Evolutionary conservation across 495 filamentous ascomycete genomes (phyloP).

Genomic region (Xanthoparmelia taractica): DNA sequence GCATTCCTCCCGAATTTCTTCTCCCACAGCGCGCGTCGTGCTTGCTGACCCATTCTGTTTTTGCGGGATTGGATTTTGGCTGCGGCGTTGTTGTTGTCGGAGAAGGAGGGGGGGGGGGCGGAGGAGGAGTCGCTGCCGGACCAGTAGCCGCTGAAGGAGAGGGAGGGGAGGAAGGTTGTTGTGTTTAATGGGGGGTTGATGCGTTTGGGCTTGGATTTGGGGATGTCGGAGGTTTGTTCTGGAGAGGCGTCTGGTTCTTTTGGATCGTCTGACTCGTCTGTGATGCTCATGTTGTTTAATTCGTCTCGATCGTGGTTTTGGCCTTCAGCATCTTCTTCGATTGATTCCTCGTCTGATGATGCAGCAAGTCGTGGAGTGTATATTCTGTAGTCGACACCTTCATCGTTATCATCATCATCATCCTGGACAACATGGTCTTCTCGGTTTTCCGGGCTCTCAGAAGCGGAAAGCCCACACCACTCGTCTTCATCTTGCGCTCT

Average conservation of each 20-base stretch:
- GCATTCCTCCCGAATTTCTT: constrained; percentile 77
- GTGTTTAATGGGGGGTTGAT: constrained; percentile 37
- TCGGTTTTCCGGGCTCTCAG: background rate
- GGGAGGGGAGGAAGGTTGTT: constrained; percentile 77
- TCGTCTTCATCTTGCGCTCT: background rate
- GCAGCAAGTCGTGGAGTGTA: constrained; percentile 51
- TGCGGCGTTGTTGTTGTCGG: constrained; percentile 16
- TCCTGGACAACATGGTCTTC: background rate
- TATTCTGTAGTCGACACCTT: constrained; percentile 38
- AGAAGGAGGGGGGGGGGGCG: constrained; percentile 44
- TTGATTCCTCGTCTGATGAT: constrained; percentile 41
- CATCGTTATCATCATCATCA: constrained; percentile 28
- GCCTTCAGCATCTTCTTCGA: constrained; percentile 39
- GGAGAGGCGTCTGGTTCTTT: background rate
- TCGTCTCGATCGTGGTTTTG: constrained; percentile 23
- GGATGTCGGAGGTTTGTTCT: background rate
- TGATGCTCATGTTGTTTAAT: constrained; percentile 8
- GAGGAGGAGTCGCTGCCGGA: constrained; percentile 72
- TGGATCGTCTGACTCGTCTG: constrained; percentile 21
- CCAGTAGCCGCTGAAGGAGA: constrained; percentile 81
- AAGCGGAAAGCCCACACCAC: background rate
- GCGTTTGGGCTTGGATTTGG: constrained; percentile 23
- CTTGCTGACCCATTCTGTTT: constrained; percentile 85
- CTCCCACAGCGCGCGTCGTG: constrained; percentile 78
- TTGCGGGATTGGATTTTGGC: constrained; percentile 40